phyloP scores from a whole-genome alignment of 345 rosid species.

The Pugionium cornutum region DNA sequence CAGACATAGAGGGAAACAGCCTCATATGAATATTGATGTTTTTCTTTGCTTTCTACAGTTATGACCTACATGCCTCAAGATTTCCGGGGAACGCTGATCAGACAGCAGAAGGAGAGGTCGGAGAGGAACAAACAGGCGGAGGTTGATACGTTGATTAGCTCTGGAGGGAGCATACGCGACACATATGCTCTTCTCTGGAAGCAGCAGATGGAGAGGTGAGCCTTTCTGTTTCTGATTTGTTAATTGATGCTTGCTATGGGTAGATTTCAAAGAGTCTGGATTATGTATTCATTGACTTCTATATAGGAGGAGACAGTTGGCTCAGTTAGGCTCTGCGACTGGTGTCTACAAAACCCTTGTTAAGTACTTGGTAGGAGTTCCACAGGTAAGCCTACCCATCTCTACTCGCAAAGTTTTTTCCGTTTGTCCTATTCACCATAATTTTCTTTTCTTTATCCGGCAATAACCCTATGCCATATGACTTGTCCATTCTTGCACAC shows the following conservation, averaged over 20 bases:
- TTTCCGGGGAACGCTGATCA: slow-evolving; percentile 85
- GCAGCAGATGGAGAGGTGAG: slow-evolving; percentile 95
- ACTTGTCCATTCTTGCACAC: too few species aligned
- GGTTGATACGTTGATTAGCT: slow-evolving; percentile 74
- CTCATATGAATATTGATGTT: too few species aligned
- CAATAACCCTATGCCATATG: too few species aligned
- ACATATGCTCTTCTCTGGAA: slow-evolving; percentile 85
- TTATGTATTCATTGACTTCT: slow-evolving; percentile 31
- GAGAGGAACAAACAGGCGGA: slow-evolving; percentile 97
- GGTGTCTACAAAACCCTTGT: slow-evolving; percentile 98
- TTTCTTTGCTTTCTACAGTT: slow-evolving; percentile 49
- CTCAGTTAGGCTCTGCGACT: slow-evolving; percentile 95
- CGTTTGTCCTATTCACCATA: not conserved
- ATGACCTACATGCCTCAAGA: slow-evolving; percentile 99
- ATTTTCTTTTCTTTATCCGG: too few species aligned
- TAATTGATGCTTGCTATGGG: slow-evolving; percentile 17
- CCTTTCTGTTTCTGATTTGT: too few species aligned
- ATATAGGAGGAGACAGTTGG: slow-evolving; percentile 90
- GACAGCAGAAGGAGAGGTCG: slow-evolving; percentile 92
- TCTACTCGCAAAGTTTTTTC: slow-evolving; percentile 20
- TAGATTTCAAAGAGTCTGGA: too few species aligned
- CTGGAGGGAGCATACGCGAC: slow-evolving; percentile 80
- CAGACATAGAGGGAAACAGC: not conserved
- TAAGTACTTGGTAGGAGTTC: slow-evolving; percentile 97
- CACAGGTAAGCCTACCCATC: slow-evolving; percentile 64